Evolutionary conservation across 805 yeast genomes (phyloP).

Genomic region (Nakazawaea holstii): DNA sequence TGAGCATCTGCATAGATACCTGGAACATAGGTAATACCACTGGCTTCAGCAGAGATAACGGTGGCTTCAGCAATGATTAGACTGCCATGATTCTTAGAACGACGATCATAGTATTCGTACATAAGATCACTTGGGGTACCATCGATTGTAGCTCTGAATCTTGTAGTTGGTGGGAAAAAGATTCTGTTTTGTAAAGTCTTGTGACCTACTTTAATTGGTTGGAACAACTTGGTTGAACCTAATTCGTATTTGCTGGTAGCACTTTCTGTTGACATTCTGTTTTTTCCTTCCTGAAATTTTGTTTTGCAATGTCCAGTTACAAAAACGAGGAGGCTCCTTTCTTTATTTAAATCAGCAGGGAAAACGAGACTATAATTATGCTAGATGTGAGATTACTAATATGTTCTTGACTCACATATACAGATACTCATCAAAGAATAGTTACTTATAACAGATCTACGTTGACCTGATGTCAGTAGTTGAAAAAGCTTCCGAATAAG

Average conservation of each 20-base stretch:
- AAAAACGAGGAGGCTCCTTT: too few relatives aligned
- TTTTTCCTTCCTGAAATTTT: too few relatives aligned
- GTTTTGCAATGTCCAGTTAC: too few relatives aligned
- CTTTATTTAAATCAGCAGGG: too few relatives aligned
- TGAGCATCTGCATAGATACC: constrained; percentile 46
- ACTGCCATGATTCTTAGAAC: constrained; percentile 54
- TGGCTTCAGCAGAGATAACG: constrained; percentile 35
- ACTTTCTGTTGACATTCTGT: too few relatives aligned
- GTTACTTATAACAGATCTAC: too few relatives aligned
- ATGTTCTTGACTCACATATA: too few relatives aligned
- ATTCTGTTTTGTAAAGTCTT: constrained; percentile 33
- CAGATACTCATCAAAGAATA: too few relatives aligned
- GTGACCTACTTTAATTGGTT: constrained; percentile 39
- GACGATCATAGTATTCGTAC: constrained; percentile 45
- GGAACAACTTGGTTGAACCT: constrained; percentile 29
- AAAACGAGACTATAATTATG: too few relatives aligned
- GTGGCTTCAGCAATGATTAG: constrained; percentile 59
- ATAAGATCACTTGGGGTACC: constrained; percentile 41
- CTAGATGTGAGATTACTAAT: too few relatives aligned
- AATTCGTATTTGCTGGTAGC: background rate
- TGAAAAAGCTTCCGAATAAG: too few relatives aligned
- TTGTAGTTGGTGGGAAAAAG: constrained; percentile 48
- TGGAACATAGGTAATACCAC: constrained; percentile 39
- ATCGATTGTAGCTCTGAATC: constrained; percentile 33
- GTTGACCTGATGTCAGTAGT: too few relatives aligned